These are phyloP conservation scores for Xanthoconium separans DNA, from an alignment of 1,284 basidiomycete genomes.

Conservation along the genomic window DNA sequence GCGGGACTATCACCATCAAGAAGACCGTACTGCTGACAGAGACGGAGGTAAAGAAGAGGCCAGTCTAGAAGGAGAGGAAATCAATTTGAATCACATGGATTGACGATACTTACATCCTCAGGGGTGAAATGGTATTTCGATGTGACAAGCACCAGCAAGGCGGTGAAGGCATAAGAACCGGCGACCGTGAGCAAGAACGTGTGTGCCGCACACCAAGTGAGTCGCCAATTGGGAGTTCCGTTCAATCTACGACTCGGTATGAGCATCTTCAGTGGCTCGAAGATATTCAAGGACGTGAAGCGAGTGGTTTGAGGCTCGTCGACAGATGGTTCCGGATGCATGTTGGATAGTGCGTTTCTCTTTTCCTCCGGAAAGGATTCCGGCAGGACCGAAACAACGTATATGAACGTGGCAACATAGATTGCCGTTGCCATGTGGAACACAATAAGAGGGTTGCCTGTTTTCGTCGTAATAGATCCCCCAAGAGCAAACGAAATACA, in stretches of 20 bases:
- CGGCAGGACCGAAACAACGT: slow-evolving; percentile 27
- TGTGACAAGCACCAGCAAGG: slow-evolving; percentile 29
- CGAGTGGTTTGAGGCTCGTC: not conserved
- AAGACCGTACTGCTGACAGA: slow-evolving; percentile 14
- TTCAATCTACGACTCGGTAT: slow-evolving; percentile 21
- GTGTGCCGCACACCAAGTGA: slow-evolving; percentile 29
- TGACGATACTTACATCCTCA: slow-evolving; percentile 17
- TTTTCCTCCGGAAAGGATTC: slow-evolving; percentile 34
- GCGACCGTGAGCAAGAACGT: slow-evolving; percentile 22
- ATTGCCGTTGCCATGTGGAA: slow-evolving; percentile 23
- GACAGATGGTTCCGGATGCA: slow-evolving; percentile 2
- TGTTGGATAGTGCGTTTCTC: slow-evolving; percentile 19
- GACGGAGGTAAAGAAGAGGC: slow-evolving; percentile 20
- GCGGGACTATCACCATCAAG: slow-evolving; percentile 17
- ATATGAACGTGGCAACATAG: slow-evolving; percentile 19
- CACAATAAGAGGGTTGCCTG: slow-evolving; percentile 27
- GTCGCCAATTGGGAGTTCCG: slow-evolving; percentile 32
- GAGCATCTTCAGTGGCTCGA: slow-evolving; percentile 30
- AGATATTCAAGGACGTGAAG: slow-evolving; percentile 1
- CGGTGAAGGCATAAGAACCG: slow-evolving; percentile 14
- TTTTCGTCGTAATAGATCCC: slow-evolving; percentile 30
- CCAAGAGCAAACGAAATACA: slow-evolving; percentile 30
- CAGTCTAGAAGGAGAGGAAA: slow-evolving; percentile 17
- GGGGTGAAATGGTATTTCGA: slow-evolving; percentile 24
- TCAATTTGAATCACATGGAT: not conserved